Evolutionary conservation across 768 basidiomycete species (phyloP).

Genomic region (Cubamyces lactineus): DNA sequence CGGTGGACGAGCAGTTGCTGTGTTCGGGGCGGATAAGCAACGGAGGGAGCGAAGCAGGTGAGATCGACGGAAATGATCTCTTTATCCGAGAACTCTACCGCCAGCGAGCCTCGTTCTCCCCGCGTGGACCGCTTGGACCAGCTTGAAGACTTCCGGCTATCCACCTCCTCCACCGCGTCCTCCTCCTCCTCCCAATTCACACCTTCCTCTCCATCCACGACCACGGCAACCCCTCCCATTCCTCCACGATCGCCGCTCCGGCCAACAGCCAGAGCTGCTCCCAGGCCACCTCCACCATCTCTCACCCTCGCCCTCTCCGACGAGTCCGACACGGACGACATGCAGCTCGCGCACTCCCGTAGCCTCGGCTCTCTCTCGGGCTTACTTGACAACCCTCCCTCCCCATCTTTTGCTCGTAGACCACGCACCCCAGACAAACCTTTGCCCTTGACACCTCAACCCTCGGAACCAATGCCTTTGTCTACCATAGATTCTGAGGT

Average conservation of each 20-base stretch:
- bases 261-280: slow-evolving; percentile 22
- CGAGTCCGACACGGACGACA: slow-evolving; percentile 22
- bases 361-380: slow-evolving; percentile 35
- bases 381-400: slow-evolving; percentile 25
- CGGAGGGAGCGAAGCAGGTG: slow-evolving; percentile 14
- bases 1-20: slow-evolving; percentile 14
- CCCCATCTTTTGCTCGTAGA: slow-evolving; percentile 19
- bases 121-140: slow-evolving; percentile 33
- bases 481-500: slow-evolving; percentile 12
- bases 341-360: slow-evolving; percentile 33
- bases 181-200: slow-evolving; percentile 19
- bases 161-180: slow-evolving; percentile 22
- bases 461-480: slow-evolving; percentile 24
- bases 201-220: slow-evolving; percentile 30
- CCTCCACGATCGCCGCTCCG: slow-evolving; percentile 37
- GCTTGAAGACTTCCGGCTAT: slow-evolving; percentile 29
- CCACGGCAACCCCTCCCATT: slow-evolving; percentile 30
- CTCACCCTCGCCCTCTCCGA: slow-evolving; percentile 20
- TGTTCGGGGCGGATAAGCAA: slow-evolving; percentile 23
- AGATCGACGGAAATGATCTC: slow-evolving; percentile 29
- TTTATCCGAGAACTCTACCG: slow-evolving; percentile 27
- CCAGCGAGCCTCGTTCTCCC: slow-evolving; percentile 38
- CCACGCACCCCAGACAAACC: slow-evolving; percentile 38
- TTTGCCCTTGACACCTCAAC: slow-evolving; percentile 35
- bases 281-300: slow-evolving; percentile 10